Percentiles rank a stretch among this genome's conserved stretches.
Conservation (phyloP, 169 alveolate species). For the Eimeria sp. region DNA sequence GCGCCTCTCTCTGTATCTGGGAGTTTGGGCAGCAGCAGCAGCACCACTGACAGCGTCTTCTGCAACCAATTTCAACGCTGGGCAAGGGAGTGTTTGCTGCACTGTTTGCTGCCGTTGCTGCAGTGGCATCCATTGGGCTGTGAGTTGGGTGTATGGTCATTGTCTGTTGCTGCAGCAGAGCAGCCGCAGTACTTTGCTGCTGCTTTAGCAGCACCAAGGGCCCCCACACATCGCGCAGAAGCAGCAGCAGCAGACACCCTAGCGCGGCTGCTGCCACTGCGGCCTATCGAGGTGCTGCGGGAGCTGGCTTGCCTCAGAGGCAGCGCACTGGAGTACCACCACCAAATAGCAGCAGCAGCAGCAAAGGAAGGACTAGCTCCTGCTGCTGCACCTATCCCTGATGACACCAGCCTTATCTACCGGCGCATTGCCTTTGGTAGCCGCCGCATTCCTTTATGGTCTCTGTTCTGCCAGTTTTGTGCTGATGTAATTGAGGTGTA, state of each 20-base stretch:
- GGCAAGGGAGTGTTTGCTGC: constrained; percentile 65
- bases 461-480: constrained; percentile 42
- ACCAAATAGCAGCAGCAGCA: constrained; percentile 34
- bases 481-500: constrained; percentile 5
- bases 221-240: constrained; percentile 62
- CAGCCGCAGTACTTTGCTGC: constrained; percentile 74
- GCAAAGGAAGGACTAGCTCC: not conserved
- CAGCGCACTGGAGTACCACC: constrained; percentile 66
- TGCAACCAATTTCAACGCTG: constrained; percentile 40
- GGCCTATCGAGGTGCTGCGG: constrained; percentile 69
- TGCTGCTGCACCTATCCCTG: not conserved
- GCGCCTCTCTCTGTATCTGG: not conserved
- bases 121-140: constrained; percentile 73
- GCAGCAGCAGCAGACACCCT: constrained; percentile 67
- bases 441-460: constrained; percentile 48
- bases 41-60: constrained; percentile 41
- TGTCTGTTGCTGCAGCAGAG: constrained; percentile 55
- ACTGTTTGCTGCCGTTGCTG: constrained; percentile 48
- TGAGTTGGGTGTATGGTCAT: constrained; percentile 50
- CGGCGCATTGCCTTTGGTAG: constrained; percentile 69
- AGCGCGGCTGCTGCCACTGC: constrained; percentile 50
- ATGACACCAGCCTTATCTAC: constrained; percentile 45
- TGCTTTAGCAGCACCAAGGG: constrained; percentile 20
- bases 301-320: constrained; percentile 50
- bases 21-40: constrained; percentile 38